Conservation (phyloP, 176 grass and related monocot species). For the Ananas comosus region DNA sequence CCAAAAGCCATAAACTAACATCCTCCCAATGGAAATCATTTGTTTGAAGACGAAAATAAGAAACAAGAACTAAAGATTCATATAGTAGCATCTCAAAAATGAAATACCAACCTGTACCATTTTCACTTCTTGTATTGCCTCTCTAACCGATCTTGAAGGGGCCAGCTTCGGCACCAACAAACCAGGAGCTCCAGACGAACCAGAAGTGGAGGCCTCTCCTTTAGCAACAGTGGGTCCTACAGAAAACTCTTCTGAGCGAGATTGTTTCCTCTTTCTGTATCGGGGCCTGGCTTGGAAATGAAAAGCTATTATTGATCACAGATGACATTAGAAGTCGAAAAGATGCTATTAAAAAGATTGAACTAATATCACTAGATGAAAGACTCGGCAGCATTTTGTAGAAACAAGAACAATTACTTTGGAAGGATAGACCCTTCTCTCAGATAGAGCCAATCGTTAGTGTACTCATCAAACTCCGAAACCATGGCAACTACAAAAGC, state of each 20-base stretch:
- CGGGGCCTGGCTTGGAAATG: constrained; percentile 37
- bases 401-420: constrained; percentile 33
- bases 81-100: neutral
- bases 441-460: constrained; percentile 95
- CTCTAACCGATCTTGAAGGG: constrained; percentile 70
- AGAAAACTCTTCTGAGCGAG: constrained; percentile 55
- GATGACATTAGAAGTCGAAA: neutral
- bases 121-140: constrained; percentile 90
- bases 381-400: constrained; percentile 6
- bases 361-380: neutral
- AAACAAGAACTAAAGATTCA: too few relatives aligned
- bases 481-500: constrained; percentile 84
- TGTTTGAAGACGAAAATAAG: constrained; percentile 3
- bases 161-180: constrained; percentile 80
- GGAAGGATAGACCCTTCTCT: constrained; percentile 82
- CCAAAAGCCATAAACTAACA: too few relatives aligned
- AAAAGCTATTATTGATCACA: neutral
- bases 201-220: constrained; percentile 34
- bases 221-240: constrained; percentile 40
- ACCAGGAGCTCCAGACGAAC: constrained; percentile 44
- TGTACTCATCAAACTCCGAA: constrained; percentile 90
- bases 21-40: too few relatives aligned
- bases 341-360: neutral
- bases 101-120: constrained; percentile 73
- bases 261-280: constrained; percentile 56